Evolutionary conservation across 2,329 filamentous ascomycete species (phyloP).

Genomic region (Colletotrichum sp.): DNA sequence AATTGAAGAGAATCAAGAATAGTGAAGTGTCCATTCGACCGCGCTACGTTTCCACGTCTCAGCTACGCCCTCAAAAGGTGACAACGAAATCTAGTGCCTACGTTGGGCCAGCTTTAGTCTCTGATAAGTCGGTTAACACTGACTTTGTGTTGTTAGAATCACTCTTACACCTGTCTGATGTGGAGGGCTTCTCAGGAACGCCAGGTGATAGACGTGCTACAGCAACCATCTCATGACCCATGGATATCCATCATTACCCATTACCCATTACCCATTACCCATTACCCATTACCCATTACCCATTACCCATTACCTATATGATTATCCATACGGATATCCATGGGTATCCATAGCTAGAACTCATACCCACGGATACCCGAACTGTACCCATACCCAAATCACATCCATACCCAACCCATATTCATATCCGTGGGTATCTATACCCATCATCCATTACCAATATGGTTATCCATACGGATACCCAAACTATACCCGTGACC

Average conservation of each 20-base stretch:
- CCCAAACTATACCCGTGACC: not conserved
- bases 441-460: not conserved
- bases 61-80: not conserved
- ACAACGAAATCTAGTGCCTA: not conserved
- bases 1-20: not conserved
- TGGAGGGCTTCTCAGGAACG: not conserved
- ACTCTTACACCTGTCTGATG: not conserved
- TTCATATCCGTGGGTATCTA: not conserved
- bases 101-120: accelerated
- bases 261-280: not conserved
- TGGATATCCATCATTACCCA: not conserved
- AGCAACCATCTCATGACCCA: not conserved
- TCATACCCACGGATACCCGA: not conserved
- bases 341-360: not conserved
- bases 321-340: too few relatives aligned
- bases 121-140: not conserved
- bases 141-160: not conserved
- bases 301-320: not conserved
- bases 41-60: not conserved
- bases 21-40: not conserved
- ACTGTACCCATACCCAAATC: not conserved
- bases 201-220: too few relatives aligned
- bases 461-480: not conserved
- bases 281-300: not conserved
- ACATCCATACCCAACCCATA: not conserved